phyloP scores from a whole-genome alignment of 1,284 basidiomycete genomes.

The Albatrellus sp. region DNA sequence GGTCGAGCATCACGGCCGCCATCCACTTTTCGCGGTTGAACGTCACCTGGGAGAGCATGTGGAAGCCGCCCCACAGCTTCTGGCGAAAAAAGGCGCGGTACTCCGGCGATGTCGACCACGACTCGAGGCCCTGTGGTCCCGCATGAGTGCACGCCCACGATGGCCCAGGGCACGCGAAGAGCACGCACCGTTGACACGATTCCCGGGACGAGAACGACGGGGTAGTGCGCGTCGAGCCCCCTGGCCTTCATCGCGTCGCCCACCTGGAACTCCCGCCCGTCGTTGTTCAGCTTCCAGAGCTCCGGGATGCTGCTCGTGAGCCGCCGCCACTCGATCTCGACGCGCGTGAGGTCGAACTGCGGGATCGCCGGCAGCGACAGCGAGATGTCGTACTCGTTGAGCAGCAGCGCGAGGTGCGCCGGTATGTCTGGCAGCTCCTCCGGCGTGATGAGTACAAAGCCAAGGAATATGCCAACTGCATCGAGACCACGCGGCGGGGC shows the following conservation, averaged over 20 bases:
- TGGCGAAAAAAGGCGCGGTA: slow-evolving; percentile 74
- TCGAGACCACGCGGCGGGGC: not conserved
- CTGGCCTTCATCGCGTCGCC: slow-evolving; percentile 61
- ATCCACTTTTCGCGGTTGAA: slow-evolving; percentile 88
- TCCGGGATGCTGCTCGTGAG: slow-evolving; percentile 58
- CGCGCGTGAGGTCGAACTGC: slow-evolving; percentile 47
- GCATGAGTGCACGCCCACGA: not conserved
- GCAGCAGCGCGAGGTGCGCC: slow-evolving; percentile 24
- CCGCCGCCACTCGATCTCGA: slow-evolving; percentile 58
- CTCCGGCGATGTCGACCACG: slow-evolving; percentile 75
- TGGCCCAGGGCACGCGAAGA: not conserved
- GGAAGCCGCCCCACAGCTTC: slow-evolving; percentile 78
- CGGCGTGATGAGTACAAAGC: slow-evolving; percentile 48
- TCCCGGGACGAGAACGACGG: slow-evolving; percentile 74
- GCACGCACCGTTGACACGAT: slow-evolving; percentile 58
- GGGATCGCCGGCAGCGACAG: slow-evolving; percentile 46
- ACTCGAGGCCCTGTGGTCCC: slow-evolving; percentile 54
- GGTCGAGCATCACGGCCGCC: slow-evolving; percentile 81
- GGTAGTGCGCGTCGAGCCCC: slow-evolving; percentile 62
- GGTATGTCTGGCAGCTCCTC: slow-evolving; percentile 39
- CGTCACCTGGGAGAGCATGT: slow-evolving; percentile 79
- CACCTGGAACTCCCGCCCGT: slow-evolving; percentile 76
- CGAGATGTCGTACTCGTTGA: slow-evolving; percentile 35
- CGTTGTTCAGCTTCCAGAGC: slow-evolving; percentile 70
- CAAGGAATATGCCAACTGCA: slow-evolving; percentile 53